Conservation (phyloP, 306 rosid genomes). For the Dalbergia cultrata region DNA sequence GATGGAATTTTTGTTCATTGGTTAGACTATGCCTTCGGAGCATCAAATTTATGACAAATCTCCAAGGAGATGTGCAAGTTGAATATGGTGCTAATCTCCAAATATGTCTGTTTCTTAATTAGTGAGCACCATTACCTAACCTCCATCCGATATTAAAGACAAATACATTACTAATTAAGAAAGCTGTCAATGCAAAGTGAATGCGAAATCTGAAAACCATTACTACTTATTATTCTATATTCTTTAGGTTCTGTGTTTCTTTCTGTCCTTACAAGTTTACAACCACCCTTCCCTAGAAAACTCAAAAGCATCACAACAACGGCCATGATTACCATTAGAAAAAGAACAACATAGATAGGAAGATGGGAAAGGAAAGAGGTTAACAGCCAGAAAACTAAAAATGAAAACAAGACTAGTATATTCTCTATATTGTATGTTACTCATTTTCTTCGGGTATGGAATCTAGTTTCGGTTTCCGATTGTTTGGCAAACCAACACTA, state of each 20-base stretch:
- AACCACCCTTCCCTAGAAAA: neutral
- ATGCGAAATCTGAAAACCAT: constrained; percentile 22
- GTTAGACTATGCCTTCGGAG: neutral
- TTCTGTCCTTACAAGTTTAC: constrained; percentile 4
- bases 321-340: constrained; percentile 1
- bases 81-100: neutral
- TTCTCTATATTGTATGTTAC: constrained; percentile 18
- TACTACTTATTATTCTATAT: constrained; percentile 15
- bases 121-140: constrained; percentile 22
- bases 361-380: constrained; percentile 39
- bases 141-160: neutral
- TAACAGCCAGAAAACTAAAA: constrained; percentile 8
- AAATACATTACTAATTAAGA: neutral
- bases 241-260: constrained; percentile 17
- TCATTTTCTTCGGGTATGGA: constrained; percentile 73
- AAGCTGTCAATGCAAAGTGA: constrained; percentile 5
- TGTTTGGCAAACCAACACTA: constrained; percentile 22
- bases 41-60: constrained; percentile 21
- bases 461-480: constrained; percentile 62
- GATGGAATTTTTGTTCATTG: neutral
- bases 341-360: constrained; percentile 27
- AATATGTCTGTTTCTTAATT: constrained; percentile 15
- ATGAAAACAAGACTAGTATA: neutral
- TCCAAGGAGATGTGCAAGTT: neutral
- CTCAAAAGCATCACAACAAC: constrained; percentile 8